Conservation (phyloP, 73 alveolate genomes). For the Paramecium octaurelia region DNA sequence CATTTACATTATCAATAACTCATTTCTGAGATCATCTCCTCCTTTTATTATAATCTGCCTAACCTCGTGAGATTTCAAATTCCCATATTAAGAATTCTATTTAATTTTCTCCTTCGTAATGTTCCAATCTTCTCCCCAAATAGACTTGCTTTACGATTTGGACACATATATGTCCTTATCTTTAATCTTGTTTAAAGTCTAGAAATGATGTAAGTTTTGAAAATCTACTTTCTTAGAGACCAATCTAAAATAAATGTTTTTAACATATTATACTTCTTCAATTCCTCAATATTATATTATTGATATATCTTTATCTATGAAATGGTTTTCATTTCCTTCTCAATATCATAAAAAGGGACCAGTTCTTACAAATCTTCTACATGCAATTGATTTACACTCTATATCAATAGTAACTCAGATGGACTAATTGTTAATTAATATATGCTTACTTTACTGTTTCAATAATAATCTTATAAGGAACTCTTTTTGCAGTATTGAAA, state of each 20-base stretch:
- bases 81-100: slow-evolving; percentile 69
- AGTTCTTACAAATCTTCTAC: not conserved
- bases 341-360: not conserved
- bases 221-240: not conserved
- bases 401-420: not conserved
- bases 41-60: slow-evolving; percentile 89
- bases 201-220: not conserved
- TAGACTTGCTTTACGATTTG: slow-evolving; percentile 53
- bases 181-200: not conserved
- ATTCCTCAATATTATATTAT: not conserved
- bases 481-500: slow-evolving; percentile 87
- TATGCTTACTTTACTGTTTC: slow-evolving; percentile 57
- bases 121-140: slow-evolving; percentile 91
- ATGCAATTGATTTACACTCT: not conserved
- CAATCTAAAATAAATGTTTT: not conserved
- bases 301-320: not conserved
- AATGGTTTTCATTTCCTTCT: not conserved
- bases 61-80: slow-evolving; percentile 75
- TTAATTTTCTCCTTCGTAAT: slow-evolving; percentile 64
- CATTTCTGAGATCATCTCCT: slow-evolving; percentile 97
- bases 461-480: slow-evolving; percentile 76
- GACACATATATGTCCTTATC: slow-evolving; percentile 20
- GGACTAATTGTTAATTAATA: not conserved
- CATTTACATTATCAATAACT: slow-evolving; percentile 93
- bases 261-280: not conserved